Percentiles rank a stretch among this genome's conserved stretches.
phyloP scores from a whole-genome alignment of 192 early-diverging fungal genomes.

The Dissophora globulifera region DNA sequence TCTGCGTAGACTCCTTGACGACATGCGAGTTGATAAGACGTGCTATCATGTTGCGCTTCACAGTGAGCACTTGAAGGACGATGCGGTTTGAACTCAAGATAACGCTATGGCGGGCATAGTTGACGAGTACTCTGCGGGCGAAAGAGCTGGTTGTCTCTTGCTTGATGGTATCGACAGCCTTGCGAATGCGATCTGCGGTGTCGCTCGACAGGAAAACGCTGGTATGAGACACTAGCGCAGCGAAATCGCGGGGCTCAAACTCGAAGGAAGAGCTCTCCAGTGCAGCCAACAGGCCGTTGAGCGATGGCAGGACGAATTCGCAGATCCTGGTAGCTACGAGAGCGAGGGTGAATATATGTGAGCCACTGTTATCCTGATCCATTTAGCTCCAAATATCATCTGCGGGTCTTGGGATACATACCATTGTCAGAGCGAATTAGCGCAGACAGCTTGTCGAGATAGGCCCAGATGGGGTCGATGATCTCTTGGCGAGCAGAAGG shows the following conservation, averaged over 20 bases:
- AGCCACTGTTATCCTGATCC: background rate
- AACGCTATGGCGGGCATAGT: conserved; percentile 56
- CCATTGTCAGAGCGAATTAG: conserved; percentile 32
- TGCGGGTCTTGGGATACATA: conserved; percentile 10
- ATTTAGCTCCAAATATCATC: no score
- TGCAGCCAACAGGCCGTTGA: conserved; percentile 65
- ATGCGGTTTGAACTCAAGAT: conserved; percentile 66
- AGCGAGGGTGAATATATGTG: background rate
- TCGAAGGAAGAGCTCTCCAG: conserved; percentile 57
- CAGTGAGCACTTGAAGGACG: conserved; percentile 56
- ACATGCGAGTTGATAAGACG: conserved; percentile 46
- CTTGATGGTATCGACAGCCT: conserved; percentile 50
- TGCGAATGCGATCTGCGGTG: conserved; percentile 56
- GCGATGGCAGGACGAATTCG: conserved; percentile 65
- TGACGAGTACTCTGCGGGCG: conserved; percentile 56
- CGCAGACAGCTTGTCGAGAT: conserved; percentile 33
- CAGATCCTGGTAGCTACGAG: conserved; percentile 50
- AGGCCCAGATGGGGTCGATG: conserved; percentile 35
- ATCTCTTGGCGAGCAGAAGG: conserved; percentile 40
- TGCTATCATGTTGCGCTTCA: conserved; percentile 64
- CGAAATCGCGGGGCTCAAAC: conserved; percentile 57
- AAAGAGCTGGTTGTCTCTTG: conserved; percentile 48
- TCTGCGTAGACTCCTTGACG: background rate
- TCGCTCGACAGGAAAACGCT: conserved; percentile 58
- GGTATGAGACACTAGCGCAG: conserved; percentile 53